Evolutionary conservation across 768 basidiomycete genomes (phyloP).

Genomic region (Lanmaoa pseudosensibilis): DNA sequence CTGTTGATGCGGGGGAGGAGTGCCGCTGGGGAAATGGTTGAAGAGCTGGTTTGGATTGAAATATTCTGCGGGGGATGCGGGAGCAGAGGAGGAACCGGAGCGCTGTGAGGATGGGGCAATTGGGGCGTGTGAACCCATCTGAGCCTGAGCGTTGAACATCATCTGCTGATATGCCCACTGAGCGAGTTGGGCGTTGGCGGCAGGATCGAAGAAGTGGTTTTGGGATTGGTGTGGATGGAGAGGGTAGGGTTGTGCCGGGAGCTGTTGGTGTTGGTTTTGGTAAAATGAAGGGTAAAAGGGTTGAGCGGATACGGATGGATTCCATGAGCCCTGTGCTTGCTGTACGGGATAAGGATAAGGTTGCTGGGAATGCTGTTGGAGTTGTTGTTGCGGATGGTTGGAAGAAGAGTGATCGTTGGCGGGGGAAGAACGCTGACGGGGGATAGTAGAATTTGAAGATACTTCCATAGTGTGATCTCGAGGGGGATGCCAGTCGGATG

Average conservation of each 20-base stretch:
- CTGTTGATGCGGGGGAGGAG: slow-evolving; percentile 61
- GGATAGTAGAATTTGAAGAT: slow-evolving; percentile 41
- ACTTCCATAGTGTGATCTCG: slow-evolving; percentile 67
- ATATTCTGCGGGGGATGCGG: slow-evolving; percentile 49
- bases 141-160: slow-evolving; percentile 69
- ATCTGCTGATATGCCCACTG: slow-evolving; percentile 93
- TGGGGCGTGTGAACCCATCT: slow-evolving; percentile 38
- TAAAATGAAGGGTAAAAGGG: slow-evolving; percentile 81
- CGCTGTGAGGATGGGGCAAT: slow-evolving; percentile 36
- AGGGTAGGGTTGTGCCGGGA: slow-evolving; percentile 48
- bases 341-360: slow-evolving; percentile 71
- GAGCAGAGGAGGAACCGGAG: slow-evolving; percentile 38
- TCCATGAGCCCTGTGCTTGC: slow-evolving; percentile 70
- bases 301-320: slow-evolving; percentile 60
- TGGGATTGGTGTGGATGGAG: slow-evolving; percentile 44
- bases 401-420: slow-evolving; percentile 49
- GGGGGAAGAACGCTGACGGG: slow-evolving; percentile 62
- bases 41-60: slow-evolving; percentile 61
- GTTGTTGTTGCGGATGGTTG: slow-evolving; percentile 26
- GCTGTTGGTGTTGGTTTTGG: slow-evolving; percentile 67
- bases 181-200: slow-evolving; percentile 72
- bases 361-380: slow-evolving; percentile 28
- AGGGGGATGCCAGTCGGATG: slow-evolving; percentile 71
- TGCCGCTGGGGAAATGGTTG: slow-evolving; percentile 68
- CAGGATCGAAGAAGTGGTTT: slow-evolving; percentile 69